Percentiles rank a stretch among this genome's conserved stretches.
Evolutionary conservation across 2,329 filamentous ascomycete species (phyloP).

Genomic region (Aspergillus hiratsukae): DNA sequence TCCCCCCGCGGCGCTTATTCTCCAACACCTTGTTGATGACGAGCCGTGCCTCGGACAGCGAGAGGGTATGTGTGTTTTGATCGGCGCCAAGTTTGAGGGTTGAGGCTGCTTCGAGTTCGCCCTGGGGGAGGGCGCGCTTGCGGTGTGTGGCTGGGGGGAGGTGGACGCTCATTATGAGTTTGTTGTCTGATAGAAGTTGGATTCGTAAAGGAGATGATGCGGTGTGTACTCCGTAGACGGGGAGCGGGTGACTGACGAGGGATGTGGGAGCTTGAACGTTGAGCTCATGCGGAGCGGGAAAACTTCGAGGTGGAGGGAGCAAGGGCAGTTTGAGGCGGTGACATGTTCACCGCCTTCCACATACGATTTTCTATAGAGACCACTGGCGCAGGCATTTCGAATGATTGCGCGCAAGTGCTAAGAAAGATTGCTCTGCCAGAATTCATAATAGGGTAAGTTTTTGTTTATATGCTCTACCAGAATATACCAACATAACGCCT

Average conservation of each 20-base stretch:
- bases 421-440: neutral
- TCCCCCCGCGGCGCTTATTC: slow-evolving; percentile 72
- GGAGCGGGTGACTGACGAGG: neutral
- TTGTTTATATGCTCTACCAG: slow-evolving; percentile 15
- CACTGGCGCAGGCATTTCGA: too few species aligned
- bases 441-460: slow-evolving; percentile 10
- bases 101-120: slow-evolving; percentile 79
- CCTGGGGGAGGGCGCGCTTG: slow-evolving; percentile 39
- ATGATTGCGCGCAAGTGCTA: neutral
- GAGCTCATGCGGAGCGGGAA: slow-evolving; percentile 6
- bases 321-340: slow-evolving; percentile 23
- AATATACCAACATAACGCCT: slow-evolving; percentile 14
- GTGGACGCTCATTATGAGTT: slow-evolving; percentile 28
- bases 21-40: slow-evolving; percentile 86
- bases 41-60: slow-evolving; percentile 83
- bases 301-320: slow-evolving; percentile 9
- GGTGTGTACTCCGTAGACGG: neutral
- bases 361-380: neutral
- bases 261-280: slow-evolving; percentile 11
- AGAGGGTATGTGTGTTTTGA: slow-evolving; percentile 83
- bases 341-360: slow-evolving; percentile 3
- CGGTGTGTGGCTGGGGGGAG: slow-evolving; percentile 36
- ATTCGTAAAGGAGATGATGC: neutral
- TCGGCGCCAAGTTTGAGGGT: slow-evolving; percentile 89
- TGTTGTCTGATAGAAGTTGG: neutral